Evolutionary conservation across 306 rosid species (phyloP), one percentile per base, ranked within the genome.

Genomic region (Lathyrus oleraceus): DNA sequence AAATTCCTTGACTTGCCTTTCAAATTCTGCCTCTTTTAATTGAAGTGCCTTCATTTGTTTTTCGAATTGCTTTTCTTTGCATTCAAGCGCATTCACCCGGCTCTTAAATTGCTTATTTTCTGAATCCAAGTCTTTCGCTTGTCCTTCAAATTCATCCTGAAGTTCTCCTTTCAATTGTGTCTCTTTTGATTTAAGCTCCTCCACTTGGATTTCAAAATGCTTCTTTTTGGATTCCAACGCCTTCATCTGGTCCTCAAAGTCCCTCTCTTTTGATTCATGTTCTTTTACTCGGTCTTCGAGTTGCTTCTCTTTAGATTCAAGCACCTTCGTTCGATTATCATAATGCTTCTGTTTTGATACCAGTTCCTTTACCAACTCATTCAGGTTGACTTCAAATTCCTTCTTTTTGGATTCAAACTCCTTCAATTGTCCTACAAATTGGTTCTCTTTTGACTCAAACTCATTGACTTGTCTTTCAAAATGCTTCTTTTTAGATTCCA

Each of bases 301-400:
- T 8, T 52, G 59, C 5, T 19, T 10, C 12, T n/a, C 13, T 17
- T 49, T 49, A 16, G 27, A 49, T 5, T 48, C 5, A 5, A 69
- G 27, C 17, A n/a, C 30, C 12, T 39, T 38, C 6, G 40, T 10
- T 20, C 19, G 16, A 15, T n/a, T 45, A 5, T n/a, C 15, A 6
- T 13, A 45, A 45, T 13, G 19, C 51, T 13, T 14, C 13, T 19
- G 8, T 16, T 48, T 48, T 48, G 54, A 48, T 16, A 49, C 21
- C 56, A 49, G 25, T 49, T 49, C 56, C 25, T 49, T 17, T 20
- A 49, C 56, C 56, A 49, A 17, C 54, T 16, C 23, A 19, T 6
- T 48, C 54, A 48, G 3, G 9, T 23, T 69, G 61, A 44, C 58
- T 32, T 61, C 80, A 38, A 78, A 47, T 23, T 78, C 76, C 44